These are phyloP conservation scores for Naganishia antarctica DNA, from an alignment of 768 basidiomycete genomes.

Conservation along the genomic window DNA sequence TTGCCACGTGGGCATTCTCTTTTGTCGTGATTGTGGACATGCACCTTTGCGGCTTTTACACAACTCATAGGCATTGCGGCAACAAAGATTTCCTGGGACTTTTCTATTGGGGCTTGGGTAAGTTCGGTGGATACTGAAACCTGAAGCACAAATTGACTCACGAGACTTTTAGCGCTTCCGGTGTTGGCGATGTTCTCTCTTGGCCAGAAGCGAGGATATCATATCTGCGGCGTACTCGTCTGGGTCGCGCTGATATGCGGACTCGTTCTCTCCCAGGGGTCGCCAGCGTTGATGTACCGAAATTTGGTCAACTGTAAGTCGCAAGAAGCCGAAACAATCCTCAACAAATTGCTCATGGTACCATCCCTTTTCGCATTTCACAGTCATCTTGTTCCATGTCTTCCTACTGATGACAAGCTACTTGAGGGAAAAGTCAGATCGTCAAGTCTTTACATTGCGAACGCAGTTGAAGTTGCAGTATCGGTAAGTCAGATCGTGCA, in stretches of 20 bases:
- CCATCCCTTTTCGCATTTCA: constrained; percentile 52
- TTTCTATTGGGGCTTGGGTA: constrained; percentile 25
- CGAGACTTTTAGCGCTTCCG: constrained; percentile 37
- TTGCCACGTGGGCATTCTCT: constrained; percentile 38
- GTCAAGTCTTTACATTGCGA: constrained; percentile 64
- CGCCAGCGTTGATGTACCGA: constrained; percentile 51
- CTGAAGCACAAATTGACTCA: constrained; percentile 29
- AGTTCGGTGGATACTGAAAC: constrained; percentile 27
- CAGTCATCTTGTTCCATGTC: constrained; percentile 70
- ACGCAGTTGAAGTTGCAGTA: constrained; percentile 72
- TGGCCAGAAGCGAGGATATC: constrained; percentile 44
- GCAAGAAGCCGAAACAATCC: too few relatives aligned
- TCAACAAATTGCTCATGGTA: background rate
- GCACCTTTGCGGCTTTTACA: constrained; percentile 31
- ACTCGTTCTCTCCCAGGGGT: constrained; percentile 39
- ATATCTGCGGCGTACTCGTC: constrained; percentile 37
- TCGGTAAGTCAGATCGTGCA: constrained; percentile 28
- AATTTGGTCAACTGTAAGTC: constrained; percentile 47
- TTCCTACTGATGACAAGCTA: constrained; percentile 69
- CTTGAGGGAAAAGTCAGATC: constrained; percentile 54
- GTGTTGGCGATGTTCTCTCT: constrained; percentile 49
- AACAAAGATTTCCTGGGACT: constrained; percentile 30
- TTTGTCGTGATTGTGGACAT: constrained; percentile 37
- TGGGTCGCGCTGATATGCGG: constrained; percentile 44
- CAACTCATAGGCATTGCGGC: constrained; percentile 27